Evolutionary conservation across 1,139 yeast genomes (phyloP).

Genomic region (Suhomyces kunorum): DNA sequence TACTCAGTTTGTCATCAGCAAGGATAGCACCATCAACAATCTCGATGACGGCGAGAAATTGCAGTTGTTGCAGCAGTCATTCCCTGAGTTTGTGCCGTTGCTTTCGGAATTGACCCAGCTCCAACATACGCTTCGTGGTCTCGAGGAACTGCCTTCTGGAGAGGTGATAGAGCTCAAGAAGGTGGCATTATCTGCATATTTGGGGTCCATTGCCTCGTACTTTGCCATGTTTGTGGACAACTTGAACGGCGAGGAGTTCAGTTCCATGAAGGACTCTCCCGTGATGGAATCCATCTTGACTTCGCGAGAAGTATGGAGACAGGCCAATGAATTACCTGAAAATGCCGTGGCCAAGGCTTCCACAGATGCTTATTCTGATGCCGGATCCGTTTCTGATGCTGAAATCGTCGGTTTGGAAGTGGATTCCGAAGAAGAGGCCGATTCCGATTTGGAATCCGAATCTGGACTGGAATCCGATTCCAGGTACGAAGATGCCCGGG

Average conservation of each 20-base stretch:
- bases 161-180: slow-evolving; percentile 51
- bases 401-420: slow-evolving; percentile 1
- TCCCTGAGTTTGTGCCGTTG: slow-evolving; percentile 85
- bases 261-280: slow-evolving; percentile 78
- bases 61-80: slow-evolving; percentile 53
- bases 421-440: slow-evolving; percentile 18
- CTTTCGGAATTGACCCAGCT: slow-evolving; percentile 60
- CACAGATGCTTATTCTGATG: not conserved
- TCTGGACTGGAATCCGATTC: slow-evolving; percentile 21
- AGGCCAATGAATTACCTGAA: slow-evolving; percentile 56
- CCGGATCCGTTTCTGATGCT: not conserved
- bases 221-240: slow-evolving; percentile 68
- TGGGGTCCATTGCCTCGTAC: slow-evolving; percentile 73
- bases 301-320: slow-evolving; percentile 89
- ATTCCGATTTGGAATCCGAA: slow-evolving; percentile 21
- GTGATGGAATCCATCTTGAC: slow-evolving; percentile 84
- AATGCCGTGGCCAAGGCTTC: not conserved
- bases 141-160: slow-evolving; percentile 26
- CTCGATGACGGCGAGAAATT: slow-evolving; percentile 47
- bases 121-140: slow-evolving; percentile 31
- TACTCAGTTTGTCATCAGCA: slow-evolving; percentile 27
- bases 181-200: slow-evolving; percentile 73
- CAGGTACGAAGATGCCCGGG: slow-evolving; percentile 15
- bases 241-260: slow-evolving; percentile 55
- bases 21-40: slow-evolving; percentile 29